Evolutionary conservation across 768 basidiomycete genomes (phyloP).

Genomic region (Lactarius akahatsu): DNA sequence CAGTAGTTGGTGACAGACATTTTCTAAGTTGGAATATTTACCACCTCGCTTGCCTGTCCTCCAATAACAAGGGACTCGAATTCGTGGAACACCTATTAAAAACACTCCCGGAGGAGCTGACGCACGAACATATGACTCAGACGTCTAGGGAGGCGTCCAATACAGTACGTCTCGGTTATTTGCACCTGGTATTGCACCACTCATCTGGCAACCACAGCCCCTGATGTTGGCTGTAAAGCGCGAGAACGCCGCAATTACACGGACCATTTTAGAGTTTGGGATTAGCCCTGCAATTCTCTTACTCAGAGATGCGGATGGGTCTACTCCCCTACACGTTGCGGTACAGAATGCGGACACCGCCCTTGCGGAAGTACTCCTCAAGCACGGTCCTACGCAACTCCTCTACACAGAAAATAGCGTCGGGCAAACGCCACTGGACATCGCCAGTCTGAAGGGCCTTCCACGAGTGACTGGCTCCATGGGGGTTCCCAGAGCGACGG

Average conservation of each 20-base stretch:
- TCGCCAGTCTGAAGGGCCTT: constrained; percentile 29
- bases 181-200: not conserved
- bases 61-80: constrained; percentile 32
- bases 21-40: constrained; percentile 54
- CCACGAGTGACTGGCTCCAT: not conserved
- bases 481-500: not conserved
- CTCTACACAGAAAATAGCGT: constrained; percentile 49
- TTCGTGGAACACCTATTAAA: constrained; percentile 46
- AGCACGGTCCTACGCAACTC: constrained; percentile 40
- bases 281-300: constrained; percentile 38
- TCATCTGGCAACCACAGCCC: constrained; percentile 41
- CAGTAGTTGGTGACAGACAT: not conserved
- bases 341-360: constrained; percentile 37
- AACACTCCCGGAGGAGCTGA: constrained; percentile 52
- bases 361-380: constrained; percentile 43
- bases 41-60: constrained; percentile 44
- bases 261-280: constrained; percentile 41
- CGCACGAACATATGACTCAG: constrained; percentile 44
- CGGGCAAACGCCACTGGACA: constrained; percentile 36
- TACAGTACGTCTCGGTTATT: constrained; percentile 41
- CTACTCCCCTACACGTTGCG: constrained; percentile 52
- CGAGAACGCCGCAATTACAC: constrained; percentile 35
- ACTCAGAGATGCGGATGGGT: constrained; percentile 48
- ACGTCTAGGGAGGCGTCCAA: constrained; percentile 46
- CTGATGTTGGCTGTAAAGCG: constrained; percentile 52